Conservation (phyloP, 2,329 filamentous ascomycete genomes). For the Mycosphaerella arachidis region DNA sequence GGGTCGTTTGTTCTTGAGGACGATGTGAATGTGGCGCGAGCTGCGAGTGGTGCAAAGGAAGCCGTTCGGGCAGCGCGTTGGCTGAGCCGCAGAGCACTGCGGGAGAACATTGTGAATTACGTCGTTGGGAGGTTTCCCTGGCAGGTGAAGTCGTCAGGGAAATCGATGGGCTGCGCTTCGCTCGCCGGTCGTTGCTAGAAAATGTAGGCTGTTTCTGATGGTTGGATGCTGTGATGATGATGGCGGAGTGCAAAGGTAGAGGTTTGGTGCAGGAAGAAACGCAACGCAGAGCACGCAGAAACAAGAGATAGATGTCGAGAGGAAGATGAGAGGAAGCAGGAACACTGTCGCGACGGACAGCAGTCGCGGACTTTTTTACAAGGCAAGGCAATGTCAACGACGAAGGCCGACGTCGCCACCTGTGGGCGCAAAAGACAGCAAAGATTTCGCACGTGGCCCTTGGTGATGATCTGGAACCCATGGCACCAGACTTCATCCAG, state of each 20-base stretch:
- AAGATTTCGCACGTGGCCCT: conserved; percentile 6
- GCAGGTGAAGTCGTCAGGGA: neutral
- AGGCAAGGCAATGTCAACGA: neutral
- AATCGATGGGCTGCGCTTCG: neutral
- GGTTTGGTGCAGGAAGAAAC: neutral
- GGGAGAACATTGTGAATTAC: conserved; percentile 17
- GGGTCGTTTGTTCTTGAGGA: conserved; percentile 24
- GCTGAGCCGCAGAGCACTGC: conserved; percentile 15
- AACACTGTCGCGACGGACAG: neutral
- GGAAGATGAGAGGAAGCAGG: neutral
- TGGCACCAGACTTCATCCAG: neutral
- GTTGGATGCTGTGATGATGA: neutral
- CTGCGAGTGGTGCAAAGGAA: conserved; percentile 12
- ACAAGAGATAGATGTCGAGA: neutral
- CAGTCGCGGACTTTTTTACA: conserved; percentile 4
- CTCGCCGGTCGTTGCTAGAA: neutral
- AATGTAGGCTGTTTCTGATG: neutral
- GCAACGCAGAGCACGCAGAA: neutral
- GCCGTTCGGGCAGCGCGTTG: conserved; percentile 13
- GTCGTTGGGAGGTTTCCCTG: neutral
- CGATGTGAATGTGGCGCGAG: conserved; percentile 25
- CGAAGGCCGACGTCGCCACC: conserved; percentile 2
- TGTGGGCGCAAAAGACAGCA: conserved; percentile 5
- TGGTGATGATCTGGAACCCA: neutral
- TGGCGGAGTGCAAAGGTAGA: neutral